Base-by-base conservation (phyloP, 1,284 basidiomycete species). In the Sporisorium sorghi region DNA sequence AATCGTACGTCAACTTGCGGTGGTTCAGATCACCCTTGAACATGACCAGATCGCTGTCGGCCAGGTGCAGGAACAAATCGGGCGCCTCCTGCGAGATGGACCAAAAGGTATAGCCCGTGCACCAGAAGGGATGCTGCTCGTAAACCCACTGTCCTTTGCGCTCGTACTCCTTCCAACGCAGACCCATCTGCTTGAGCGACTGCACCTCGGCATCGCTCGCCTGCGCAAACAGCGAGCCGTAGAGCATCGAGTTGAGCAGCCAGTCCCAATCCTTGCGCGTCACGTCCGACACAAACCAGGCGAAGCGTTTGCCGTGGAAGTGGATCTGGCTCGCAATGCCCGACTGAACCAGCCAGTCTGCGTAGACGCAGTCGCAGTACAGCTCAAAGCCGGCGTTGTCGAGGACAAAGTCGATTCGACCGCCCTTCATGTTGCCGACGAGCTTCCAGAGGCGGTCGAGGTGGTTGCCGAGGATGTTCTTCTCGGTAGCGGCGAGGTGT, bases 211-310 rank as follows among this genome's bases (percentile, higher is more conserved):
- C 88, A 44, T 95, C 93, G 15, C 77, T 93, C 90, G 8, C 94
- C 92, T 84, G 94, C 92, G 48, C 91, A 94, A 84, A 84, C 43
- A 82, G 68, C 51, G 74, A 79, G 42, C 81, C 83, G 80, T 85
- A 85, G 26, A 82, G 78, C 84, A 85, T 85, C 46, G 73, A 67
- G 81, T 86, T 86, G 59, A 86, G 71, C 48, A 86, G 85, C 95
- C 96, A 99, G 71, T 93, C 89, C 93, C 94, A 98, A 83, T 98
- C 96, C 85, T 94, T 93, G 85, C 89, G 91, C 42, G 95, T 97
- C 26, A 98, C 96, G 83, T 98, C 96, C n/a, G 92, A 94, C 40
- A 85, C 85, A 70, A 80, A 82, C 78, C 76, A 82, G 19, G 82
- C 76, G 46, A 83, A 77, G 23, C 80, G 72, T 71, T 84, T 96